Evolutionary conservation across 1,139 yeast species (phyloP), one percentile per base, ranked within the genome.

Genomic region (Fermentozyma sake): DNA sequence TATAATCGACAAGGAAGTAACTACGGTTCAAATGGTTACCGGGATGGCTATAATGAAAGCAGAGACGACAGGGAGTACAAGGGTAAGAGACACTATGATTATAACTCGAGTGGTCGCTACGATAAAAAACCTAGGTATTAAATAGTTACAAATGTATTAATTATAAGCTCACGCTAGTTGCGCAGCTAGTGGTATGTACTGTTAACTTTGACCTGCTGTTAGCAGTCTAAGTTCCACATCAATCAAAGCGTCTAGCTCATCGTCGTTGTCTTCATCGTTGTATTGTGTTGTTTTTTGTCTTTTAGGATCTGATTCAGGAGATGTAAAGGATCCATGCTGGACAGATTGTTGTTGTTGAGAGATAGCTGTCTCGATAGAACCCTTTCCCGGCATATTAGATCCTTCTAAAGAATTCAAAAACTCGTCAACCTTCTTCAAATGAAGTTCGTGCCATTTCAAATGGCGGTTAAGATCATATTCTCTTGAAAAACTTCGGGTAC

Each of bases 391-490:
- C n/a, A n/a, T n/a, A n/a, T n/a, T n/a, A n/a, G n/a, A n/a, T 20
- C 16, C 19, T 16, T 52, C 53, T 21, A 65, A 41, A 1, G 60
- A 49, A 6, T 41, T 42, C 34, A 67, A 50, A 30, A 54, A 65
- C 7, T 36, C 35, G 30, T 60, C 61, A 8, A 66, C 53, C 37
- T 52, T 58, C 23, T 37, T 38, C 32, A 58, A 41, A 19, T 63
- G 61, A 13, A 53, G 52, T 7, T 61, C 60, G 44, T 77, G 84
- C 80, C 81, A 74, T 21, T 48, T 52, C 27, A 76, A 39, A 45
- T 78, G 85, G 25, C 81, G 58, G 13, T 50, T 46, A 19, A 75
- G 48, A 42, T 76, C 81, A 39, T 65, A 62, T 0, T 64, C 62
- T 32, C 68, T 55, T 12, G 61, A 52, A 42, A 76, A 77, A 16